A percentile compares a stretch with the other conserved stretches of the same genome.
These are phyloP conservation scores for Podospora appendiculata DNA, from an alignment of 495 filamentous ascomycete genomes.

Conservation along the genomic window DNA sequence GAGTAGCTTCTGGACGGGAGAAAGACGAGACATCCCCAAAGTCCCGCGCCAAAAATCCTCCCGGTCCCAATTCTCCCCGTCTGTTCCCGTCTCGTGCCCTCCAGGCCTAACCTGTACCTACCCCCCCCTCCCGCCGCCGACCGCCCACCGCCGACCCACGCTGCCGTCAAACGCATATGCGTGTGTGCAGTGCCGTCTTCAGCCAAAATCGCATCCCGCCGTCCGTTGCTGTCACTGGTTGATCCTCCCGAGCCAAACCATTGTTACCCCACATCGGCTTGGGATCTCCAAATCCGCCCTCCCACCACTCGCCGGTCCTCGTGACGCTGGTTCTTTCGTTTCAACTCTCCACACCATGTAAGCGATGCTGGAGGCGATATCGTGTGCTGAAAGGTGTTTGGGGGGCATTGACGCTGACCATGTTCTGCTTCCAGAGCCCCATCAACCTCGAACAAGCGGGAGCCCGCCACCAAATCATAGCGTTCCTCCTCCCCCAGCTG, in stretches of 20 bases:
- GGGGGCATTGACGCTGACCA: constrained; percentile 24
- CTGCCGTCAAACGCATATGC: too few species aligned
- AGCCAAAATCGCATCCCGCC: constrained; percentile 8
- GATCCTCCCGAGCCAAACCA: constrained; percentile 6
- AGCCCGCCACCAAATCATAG: constrained; percentile 1
- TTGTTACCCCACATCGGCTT: constrained; percentile 11
- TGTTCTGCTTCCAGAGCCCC: constrained; percentile 11
- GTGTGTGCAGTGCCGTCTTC: background rate
- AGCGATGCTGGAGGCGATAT: constrained; percentile 9
- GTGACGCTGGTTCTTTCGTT: constrained; percentile 9
- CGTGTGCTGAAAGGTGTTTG: background rate
- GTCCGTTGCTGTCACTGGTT: background rate
- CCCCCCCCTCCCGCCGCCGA: background rate
- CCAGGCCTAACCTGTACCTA: too few species aligned
- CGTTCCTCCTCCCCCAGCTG: background rate
- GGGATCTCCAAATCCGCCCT: constrained; percentile 13
- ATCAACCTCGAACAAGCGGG: constrained; percentile 14
- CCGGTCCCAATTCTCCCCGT: background rate
- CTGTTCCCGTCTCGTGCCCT: constrained; percentile 1
- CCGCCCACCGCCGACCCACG: too few species aligned
- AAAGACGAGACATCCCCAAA: too few species aligned
- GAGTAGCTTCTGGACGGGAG: too few species aligned
- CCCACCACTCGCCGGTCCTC: constrained; percentile 3
- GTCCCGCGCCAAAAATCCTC: too few species aligned
- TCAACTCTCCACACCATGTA: constrained; percentile 19